Percentiles rank a stretch among this genome's conserved stretches.
Evolutionary conservation across 2,329 filamentous ascomycete species (phyloP).

Genomic region (Stromatinia cepivora): DNA sequence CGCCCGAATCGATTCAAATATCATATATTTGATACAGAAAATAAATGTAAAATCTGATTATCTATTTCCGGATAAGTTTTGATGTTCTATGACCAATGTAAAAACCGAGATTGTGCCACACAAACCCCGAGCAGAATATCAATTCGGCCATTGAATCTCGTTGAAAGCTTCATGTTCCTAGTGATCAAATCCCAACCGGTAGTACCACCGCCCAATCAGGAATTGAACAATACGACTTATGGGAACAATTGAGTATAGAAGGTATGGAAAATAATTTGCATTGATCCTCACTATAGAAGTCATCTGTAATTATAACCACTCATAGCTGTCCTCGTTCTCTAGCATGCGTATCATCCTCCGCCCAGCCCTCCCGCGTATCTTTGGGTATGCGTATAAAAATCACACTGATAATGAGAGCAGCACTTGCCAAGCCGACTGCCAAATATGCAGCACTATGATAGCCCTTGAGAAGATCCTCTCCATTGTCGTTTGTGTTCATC

Average conservation of each 20-base stretch:
- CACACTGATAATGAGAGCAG: conserved; percentile 42
- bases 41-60: too few relatives aligned
- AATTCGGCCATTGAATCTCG: too few relatives aligned
- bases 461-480: conserved; percentile 38
- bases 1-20: too few relatives aligned
- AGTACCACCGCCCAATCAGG: neutral
- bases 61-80: too few relatives aligned
- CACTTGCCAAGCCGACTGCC: conserved; percentile 42
- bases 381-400: conserved; percentile 46
- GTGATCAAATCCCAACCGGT: too few relatives aligned
- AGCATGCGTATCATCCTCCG: conserved; percentile 23
- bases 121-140: too few relatives aligned
- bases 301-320: neutral
- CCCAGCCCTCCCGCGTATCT: conserved; percentile 44
- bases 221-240: neutral
- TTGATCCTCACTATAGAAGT: neutral
- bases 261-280: neutral
- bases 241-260: neutral
- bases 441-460: conserved; percentile 47
- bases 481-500: conserved; percentile 26
- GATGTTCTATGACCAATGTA: too few relatives aligned
- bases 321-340: conserved; percentile 1
- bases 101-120: too few relatives aligned
- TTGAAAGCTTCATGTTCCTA: too few relatives aligned
- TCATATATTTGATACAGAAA: too few relatives aligned